A percentile compares a stretch with the other conserved stretches of the same genome.
Conservation (phyloP, 768 basidiomycete species). For the Hericium rajendrae region DNA sequence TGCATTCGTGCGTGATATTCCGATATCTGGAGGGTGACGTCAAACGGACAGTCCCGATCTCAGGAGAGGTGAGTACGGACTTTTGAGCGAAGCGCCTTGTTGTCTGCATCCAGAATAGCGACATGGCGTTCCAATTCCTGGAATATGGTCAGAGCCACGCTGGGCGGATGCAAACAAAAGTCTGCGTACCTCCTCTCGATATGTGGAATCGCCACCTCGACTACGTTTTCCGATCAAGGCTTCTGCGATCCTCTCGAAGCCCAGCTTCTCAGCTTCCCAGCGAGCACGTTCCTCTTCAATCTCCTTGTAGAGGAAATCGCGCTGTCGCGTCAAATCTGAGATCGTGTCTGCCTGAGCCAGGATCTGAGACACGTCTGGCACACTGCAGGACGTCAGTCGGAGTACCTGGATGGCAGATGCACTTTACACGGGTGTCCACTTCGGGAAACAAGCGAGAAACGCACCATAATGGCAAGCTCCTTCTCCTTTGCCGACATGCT, state of each 20-base stretch:
- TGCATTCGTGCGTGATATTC: conserved; percentile 46
- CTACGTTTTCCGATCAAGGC: conserved; percentile 45
- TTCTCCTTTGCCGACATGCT: conserved; percentile 30
- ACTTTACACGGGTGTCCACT: background rate
- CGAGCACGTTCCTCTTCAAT: conserved; percentile 48
- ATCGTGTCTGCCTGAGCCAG: conserved; percentile 56
- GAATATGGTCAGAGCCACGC: conserved; percentile 5
- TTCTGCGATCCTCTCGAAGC: conserved; percentile 60
- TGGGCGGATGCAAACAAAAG: conserved; percentile 1
- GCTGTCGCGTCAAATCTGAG: conserved; percentile 42
- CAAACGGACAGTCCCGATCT: background rate
- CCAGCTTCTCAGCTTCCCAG: conserved; percentile 53
- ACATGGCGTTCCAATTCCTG: conserved; percentile 51
- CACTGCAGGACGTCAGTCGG: conserved; percentile 32
- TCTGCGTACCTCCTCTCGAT: conserved; percentile 32
- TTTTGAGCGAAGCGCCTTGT: conserved; percentile 48
- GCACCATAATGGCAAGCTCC: conserved; percentile 50
- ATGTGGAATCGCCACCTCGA: conserved; percentile 26
- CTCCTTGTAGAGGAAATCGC: conserved; percentile 44
- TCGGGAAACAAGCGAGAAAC: conserved; percentile 12
- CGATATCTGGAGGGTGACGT: conserved; percentile 33
- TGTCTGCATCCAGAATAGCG: conserved; percentile 47
- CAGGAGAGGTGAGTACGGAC: conserved; percentile 24
- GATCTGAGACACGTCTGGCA: conserved; percentile 34
- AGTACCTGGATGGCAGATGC: conserved; percentile 29